Conservation (phyloP, 139 green algal genomes). For the Desmodesmus armatus region DNA sequence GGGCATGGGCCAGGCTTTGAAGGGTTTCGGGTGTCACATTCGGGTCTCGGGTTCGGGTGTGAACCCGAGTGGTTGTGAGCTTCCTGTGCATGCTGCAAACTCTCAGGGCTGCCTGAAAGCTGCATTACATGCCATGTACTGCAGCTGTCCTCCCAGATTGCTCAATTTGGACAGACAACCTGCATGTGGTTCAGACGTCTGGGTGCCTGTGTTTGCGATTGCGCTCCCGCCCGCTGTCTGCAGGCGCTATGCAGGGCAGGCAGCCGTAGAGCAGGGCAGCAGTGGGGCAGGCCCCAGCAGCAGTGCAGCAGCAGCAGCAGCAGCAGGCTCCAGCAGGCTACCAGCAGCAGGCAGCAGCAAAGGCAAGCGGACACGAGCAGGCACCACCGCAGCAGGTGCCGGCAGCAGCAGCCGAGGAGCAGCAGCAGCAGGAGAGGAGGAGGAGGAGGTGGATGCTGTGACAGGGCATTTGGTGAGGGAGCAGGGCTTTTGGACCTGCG, state of each 20-base stretch:
- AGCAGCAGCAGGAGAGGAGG: not conserved
- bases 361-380: not conserved
- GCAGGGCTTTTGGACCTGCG: slow-evolving; percentile 74
- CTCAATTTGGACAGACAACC: no score
- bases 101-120: not conserved
- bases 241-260: slow-evolving; percentile 43
- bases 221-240: not conserved
- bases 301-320: not conserved
- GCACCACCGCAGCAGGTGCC: not conserved
- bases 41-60: not conserved
- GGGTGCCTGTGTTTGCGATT: not conserved
- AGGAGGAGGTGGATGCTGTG: slow-evolving; percentile 21
- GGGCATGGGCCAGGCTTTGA: not conserved
- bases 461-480: slow-evolving; percentile 10
- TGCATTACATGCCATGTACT: not conserved
- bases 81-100: not conserved
- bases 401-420: not conserved
- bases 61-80: not conserved
- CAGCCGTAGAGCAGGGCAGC: slow-evolving; percentile 24
- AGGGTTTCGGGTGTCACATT: not conserved
- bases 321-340: no score
- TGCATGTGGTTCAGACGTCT: not conserved
- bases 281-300: slow-evolving; percentile 28
- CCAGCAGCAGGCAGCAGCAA: slow-evolving; percentile 6
- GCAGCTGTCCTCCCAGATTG: no score